phyloP scores from a whole-genome alignment of 345 rosid genomes.

The Euclidium syriacum region DNA sequence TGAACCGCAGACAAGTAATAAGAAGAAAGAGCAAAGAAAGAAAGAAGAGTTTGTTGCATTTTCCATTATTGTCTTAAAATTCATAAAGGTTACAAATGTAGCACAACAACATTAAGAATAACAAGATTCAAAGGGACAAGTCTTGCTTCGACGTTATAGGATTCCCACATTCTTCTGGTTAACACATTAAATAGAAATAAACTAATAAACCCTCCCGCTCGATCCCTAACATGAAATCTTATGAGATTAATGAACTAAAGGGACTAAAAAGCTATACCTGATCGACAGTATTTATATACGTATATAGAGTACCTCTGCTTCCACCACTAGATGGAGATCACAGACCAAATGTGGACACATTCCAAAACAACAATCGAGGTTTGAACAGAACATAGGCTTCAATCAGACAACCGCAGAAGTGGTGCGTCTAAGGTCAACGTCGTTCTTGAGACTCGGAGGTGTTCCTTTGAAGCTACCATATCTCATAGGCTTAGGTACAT shows the following conservation, averaged over 20 bases:
- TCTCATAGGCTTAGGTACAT: constrained; percentile 70
- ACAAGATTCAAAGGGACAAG: not conserved
- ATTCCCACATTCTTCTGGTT: constrained; percentile 15
- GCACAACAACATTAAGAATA: constrained; percentile 10
- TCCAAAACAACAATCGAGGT: constrained; percentile 3
- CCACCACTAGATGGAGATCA: constrained; percentile 9
- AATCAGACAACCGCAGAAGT: constrained; percentile 65
- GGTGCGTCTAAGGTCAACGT: constrained; percentile 67
- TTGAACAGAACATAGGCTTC: not conserved
- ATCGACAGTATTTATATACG: constrained; percentile 32
- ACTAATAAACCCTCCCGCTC: constrained; percentile 5
- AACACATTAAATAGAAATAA: constrained; percentile 17
- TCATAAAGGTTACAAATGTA: not conserved
- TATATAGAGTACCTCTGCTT: constrained; percentile 26
- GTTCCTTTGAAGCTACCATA: constrained; percentile 83
- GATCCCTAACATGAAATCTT: constrained; percentile 15
- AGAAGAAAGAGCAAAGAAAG: not conserved
- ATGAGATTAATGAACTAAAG: constrained; percentile 17
- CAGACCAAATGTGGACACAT: constrained; percentile 17
- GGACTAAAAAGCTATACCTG: constrained; percentile 41
- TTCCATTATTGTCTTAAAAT: constrained; percentile 8
- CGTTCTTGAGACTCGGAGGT: constrained; percentile 43
- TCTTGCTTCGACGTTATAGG: not conserved
- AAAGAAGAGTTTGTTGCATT: not conserved
- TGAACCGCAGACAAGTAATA: not conserved